Evolutionary conservation across 2,329 filamentous ascomycete genomes (phyloP), one percentile per base, ranked within the genome.

Genomic region (Amphichorda felina): DNA sequence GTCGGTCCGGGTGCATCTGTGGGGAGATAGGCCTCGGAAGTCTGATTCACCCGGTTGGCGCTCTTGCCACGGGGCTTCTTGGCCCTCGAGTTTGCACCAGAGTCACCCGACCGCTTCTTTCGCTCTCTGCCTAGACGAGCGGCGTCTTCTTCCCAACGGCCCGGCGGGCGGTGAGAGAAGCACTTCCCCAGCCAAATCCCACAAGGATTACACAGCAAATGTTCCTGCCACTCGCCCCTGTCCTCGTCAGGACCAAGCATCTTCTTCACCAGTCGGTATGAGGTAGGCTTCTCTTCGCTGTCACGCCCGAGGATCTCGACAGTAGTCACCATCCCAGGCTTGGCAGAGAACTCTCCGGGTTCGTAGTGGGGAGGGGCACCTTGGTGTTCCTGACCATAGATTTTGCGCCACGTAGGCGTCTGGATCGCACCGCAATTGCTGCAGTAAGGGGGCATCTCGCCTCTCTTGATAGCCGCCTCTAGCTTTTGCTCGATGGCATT

Each of bases 141-240:
- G 24, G 66, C 61, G 38, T 70, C 70, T 43, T 75, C 83, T 44
- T 81, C 80, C 89, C 89, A 98, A 44, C 80, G 78, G 41, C 89
- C 77, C 36, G 76, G 66, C 3, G 91, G 91, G 8, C 91, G 79
- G 64, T 94, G 91, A 17, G 64, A 70, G 50, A 83, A 86, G 57
- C 82, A 86, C 51, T 95, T 96, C 41, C 79, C 78, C 46, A 98
- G 79, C 86, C 87, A 98, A 29, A 98, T 77, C 14, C 91, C 91
- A 54, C 91, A 98, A 39, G 89, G 87, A 54, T 98, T 98, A 66
- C 91, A 98, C 26, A 96, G 71, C 19, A 83, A 69, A 38, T 84
- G 71, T 46, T 84, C 74, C 30, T 70, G 72, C 67, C 82, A 95
- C 4, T 58, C 50, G 28, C 70, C 68, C 53, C 78, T 80, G 52